These are phyloP conservation scores for Luvunga scandens DNA, from an alignment of 345 rosid species.

Conservation along the genomic window DNA sequence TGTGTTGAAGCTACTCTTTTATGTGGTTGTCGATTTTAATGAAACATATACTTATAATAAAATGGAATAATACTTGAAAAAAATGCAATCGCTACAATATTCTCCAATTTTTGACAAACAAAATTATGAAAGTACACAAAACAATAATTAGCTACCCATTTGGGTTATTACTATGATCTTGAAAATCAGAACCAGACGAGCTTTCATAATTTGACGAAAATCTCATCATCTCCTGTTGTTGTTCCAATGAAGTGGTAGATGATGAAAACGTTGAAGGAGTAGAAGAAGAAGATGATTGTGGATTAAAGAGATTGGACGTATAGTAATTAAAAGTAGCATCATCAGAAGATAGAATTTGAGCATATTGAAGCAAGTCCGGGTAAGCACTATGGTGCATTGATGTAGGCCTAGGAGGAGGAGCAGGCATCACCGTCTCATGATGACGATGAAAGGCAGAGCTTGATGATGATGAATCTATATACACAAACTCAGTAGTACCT, in stretches of 20 bases:
- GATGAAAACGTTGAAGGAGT: slow-evolving; percentile 37
- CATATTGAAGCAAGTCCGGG: slow-evolving; percentile 72
- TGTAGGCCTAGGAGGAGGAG: slow-evolving; percentile 16
- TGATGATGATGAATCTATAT: slow-evolving; percentile 1
- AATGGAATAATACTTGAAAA: background rate
- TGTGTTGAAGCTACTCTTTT: background rate
- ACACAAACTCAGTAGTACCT: slow-evolving; percentile 35
- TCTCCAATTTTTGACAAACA: background rate
- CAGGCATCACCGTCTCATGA: background rate
- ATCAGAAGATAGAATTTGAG: slow-evolving; percentile 67
- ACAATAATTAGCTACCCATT: slow-evolving; percentile 10
- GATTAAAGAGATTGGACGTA: slow-evolving; percentile 54
- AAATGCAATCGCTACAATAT: background rate
- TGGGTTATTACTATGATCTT: slow-evolving; percentile 19
- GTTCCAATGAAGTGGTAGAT: slow-evolving; percentile 10
- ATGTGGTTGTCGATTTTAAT: background rate
- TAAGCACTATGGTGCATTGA: slow-evolving; percentile 33
- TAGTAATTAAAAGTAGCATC: slow-evolving; percentile 59
- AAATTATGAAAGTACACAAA: background rate
- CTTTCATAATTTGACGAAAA: slow-evolving; percentile 26
- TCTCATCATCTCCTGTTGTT: slow-evolving; percentile 22
- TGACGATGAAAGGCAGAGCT: slow-evolving; percentile 7
- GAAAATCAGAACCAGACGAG: slow-evolving; percentile 30
- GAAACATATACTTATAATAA: background rate
- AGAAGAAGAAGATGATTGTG: slow-evolving; percentile 32